Percentiles rank a stretch among this genome's conserved stretches.
These are phyloP conservation scores for Coniella vitis DNA, from an alignment of 2,329 filamentous ascomycete genomes.

Conservation along the genomic window DNA sequence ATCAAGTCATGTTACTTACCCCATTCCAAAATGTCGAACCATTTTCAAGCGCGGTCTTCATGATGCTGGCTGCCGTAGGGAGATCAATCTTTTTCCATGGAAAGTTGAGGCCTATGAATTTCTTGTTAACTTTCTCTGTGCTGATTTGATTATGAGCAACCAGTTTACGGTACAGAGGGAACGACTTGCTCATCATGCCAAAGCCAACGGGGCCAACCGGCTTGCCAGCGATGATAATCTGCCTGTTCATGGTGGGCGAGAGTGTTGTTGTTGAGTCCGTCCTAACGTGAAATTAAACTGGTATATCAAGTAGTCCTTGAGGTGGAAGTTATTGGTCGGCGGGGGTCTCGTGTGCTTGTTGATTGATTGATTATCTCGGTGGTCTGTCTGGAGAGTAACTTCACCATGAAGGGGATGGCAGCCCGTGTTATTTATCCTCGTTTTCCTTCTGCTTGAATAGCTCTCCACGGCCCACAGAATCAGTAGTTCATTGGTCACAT, in stretches of 20 bases:
- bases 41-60: conserved; percentile 31
- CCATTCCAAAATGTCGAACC: conserved; percentile 53
- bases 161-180: neutral
- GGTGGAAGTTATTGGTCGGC: too few species aligned
- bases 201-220: conserved; percentile 15
- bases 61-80: conserved; percentile 2
- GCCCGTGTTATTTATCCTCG: too few species aligned
- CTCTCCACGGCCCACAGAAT: too few species aligned
- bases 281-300: too few species aligned
- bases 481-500: too few species aligned
- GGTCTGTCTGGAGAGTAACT: too few species aligned
- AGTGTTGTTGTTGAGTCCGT: too few species aligned
- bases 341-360: too few species aligned
- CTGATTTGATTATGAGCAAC: neutral
- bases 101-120: conserved; percentile 1
- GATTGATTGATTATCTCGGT: too few species aligned
- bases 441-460: too few species aligned
- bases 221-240: conserved; percentile 8
- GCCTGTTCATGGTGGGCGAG: neutral
- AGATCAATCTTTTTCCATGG: conserved; percentile 2
- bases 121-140: neutral
- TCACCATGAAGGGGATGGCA: too few species aligned
- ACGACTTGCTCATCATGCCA: conserved; percentile 31
- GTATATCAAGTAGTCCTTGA: too few species aligned
- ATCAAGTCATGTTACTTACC: conserved; percentile 22